These are phyloP conservation scores for Chlamydomonas eustigma DNA, from an alignment of 139 green algal species.

Conservation along the genomic window DNA sequence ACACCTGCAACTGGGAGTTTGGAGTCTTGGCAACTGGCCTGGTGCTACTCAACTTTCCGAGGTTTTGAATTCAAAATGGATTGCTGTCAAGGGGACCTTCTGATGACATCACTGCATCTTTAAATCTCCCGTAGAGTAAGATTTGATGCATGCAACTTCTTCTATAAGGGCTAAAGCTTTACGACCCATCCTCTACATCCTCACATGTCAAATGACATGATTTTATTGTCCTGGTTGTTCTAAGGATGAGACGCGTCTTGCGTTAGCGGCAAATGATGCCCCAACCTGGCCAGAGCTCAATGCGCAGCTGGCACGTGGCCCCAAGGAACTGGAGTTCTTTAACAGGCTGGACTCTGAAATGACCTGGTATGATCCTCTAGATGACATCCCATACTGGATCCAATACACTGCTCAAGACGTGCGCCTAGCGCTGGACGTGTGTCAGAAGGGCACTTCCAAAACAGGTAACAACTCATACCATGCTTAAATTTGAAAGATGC, in stretches of 20 bases:
- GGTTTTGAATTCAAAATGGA: no score
- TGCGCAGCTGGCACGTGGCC: slow-evolving; percentile 44
- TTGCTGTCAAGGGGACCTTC: no score
- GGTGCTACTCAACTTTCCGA: no score
- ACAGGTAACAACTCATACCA: not conserved
- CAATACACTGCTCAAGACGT: not conserved
- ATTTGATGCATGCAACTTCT: no score
- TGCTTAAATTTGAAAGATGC: not conserved
- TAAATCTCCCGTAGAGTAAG: no score
- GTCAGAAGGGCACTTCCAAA: slow-evolving; percentile 9
- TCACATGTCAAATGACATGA: no score
- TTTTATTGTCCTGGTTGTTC: no score
- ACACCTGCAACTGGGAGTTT: not conserved
- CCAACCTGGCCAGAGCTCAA: slow-evolving; percentile 56
- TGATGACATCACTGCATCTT: no score
- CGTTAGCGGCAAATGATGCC: slow-evolving; percentile 55
- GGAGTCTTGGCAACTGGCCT: no score
- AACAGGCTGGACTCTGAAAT: slow-evolving; percentile 3
- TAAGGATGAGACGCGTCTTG: slow-evolving; percentile 57
- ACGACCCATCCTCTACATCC: no score
- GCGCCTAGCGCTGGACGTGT: slow-evolving; percentile 2
- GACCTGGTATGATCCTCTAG: slow-evolving; percentile 2
- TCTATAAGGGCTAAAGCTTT: no score
- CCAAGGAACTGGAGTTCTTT: slow-evolving; percentile 14
- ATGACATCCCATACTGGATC: slow-evolving; percentile 2